Percentiles rank a stretch among this genome's conserved stretches.
Evolutionary conservation across 2,329 filamentous ascomycete species (phyloP).

Genomic region (Cordyceps fumosorosea): DNA sequence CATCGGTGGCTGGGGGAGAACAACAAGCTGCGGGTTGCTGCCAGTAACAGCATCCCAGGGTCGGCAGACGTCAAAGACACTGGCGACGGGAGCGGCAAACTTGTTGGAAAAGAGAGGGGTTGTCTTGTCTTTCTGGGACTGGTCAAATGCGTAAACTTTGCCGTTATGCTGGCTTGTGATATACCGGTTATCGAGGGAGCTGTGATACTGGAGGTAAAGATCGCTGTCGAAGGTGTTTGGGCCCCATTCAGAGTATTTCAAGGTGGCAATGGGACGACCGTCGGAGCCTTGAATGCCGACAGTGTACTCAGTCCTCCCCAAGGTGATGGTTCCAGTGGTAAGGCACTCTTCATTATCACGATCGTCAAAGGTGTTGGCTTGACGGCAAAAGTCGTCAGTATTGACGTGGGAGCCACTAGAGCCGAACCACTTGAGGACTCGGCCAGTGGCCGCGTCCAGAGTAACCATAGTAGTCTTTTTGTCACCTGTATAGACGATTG

Average conservation of each 20-base stretch:
- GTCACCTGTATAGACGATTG: conserved; percentile 81
- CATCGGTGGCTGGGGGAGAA: conserved; percentile 78
- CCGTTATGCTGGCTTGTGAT: conserved; percentile 85
- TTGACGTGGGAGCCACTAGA: conserved; percentile 62
- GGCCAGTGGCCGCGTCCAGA: conserved; percentile 78
- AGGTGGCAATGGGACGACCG: conserved; percentile 72
- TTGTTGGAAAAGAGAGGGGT: conserved; percentile 59
- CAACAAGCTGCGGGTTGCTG: conserved; percentile 67
- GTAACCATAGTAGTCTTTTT: conserved; percentile 89
- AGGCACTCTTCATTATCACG: conserved; percentile 70
- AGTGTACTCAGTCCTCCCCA: conserved; percentile 84
- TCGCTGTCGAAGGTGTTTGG: conserved; percentile 89
- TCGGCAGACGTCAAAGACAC: conserved; percentile 82
- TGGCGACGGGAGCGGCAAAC: conserved; percentile 70
- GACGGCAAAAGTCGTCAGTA: conserved; percentile 67
- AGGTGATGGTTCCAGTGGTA: conserved; percentile 69
- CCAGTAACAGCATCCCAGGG: conserved; percentile 57
- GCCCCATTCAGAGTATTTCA: conserved; percentile 91
- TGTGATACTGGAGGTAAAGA: conserved; percentile 72
- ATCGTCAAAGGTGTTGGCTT: conserved; percentile 59
- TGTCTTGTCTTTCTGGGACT: conserved; percentile 45
- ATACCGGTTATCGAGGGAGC: conserved; percentile 80
- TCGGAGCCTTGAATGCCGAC: conserved; percentile 74
- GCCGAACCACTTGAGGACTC: conserved; percentile 77
- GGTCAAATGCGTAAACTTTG: conserved; percentile 72